Evolutionary conservation across 768 basidiomycete species (phyloP).

Genomic region (Gloeopeniophorella convolvens): DNA sequence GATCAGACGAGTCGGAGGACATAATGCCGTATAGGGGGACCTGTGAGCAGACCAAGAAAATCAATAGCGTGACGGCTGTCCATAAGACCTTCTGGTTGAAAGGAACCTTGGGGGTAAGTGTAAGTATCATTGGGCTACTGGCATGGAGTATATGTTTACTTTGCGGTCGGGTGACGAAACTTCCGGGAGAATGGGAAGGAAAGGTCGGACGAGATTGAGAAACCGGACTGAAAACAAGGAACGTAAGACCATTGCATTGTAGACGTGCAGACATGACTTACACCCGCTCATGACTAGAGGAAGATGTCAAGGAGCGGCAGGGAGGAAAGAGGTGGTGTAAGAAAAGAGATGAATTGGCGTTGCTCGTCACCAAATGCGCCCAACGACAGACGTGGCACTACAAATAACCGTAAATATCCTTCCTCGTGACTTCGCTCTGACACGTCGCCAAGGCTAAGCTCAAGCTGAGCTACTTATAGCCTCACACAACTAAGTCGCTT

Average conservation of each 20-base stretch:
- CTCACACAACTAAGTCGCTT: too few species aligned
- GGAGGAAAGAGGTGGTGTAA: conserved; percentile 10
- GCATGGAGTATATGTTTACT: conserved; percentile 37
- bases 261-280: conserved; percentile 33
- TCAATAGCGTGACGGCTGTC: conserved; percentile 98
- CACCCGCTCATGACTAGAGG: conserved; percentile 69
- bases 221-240: conserved; percentile 66
- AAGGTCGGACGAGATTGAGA: conserved; percentile 95
- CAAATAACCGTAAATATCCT: conserved; percentile 16
- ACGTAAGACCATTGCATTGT: background rate
- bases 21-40: conserved; percentile 99
- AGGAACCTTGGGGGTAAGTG: conserved; percentile 67
- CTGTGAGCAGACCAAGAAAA: conserved; percentile 99
- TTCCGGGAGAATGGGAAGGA: conserved; percentile 94
- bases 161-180: conserved; percentile 98
- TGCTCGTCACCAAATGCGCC: background rate
- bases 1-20: conserved; percentile 98
- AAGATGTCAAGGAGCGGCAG: conserved; percentile 23
- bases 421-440: background rate
- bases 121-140: conserved; percentile 1
- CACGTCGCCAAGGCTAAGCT: too few species aligned
- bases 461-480: too few species aligned
- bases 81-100: conserved; percentile 99
- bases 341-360: background rate
- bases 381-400: conserved; percentile 19